Evolutionary conservation across 768 basidiomycete genomes (phyloP), one percentile per base, ranked within the genome.

Genomic region (Tephrocybe rancida): DNA sequence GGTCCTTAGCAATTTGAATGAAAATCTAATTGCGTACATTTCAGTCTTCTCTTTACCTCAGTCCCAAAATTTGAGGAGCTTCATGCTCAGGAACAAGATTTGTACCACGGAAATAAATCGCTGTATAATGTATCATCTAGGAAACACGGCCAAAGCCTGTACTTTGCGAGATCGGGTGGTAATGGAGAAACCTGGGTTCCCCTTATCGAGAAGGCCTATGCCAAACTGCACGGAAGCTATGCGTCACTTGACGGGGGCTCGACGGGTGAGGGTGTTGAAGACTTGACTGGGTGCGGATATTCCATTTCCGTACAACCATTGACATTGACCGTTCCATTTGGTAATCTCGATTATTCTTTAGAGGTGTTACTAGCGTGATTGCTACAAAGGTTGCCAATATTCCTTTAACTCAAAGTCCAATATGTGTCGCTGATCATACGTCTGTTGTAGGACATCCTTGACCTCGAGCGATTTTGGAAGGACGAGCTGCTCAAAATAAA

Each of bases 141-240:
- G 2, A 78, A 73, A 53, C 76, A 76, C 16, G 73, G 73, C 26
- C 78, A 81, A 51, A 67, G 67, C 1, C 65, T 84, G 30, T 76
- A 76, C 52, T 84, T 83, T 64, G 78, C 82, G 5, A 71, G 67
- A 42, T 78, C 77, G 5, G 73, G 69, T 2, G 71, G 72, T 4
- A 70, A 77, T 9, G 76, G 76, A 25, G 82, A 84, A 50, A 82
- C 80, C 0, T 84, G 82, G 82, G 79, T 83, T 0, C 77, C 82
- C 1, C 63, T 84, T 1, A 69, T 83, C 24, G 83, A 84, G 61
- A 85, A 85, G 58, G 82, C 82, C 3, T 84, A 77, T 49, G 83
- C 82, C 0, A 84, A 84, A 57, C 61, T 82, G 2, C 80, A 84
- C 56, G 82, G 76, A 1, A 77, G 78, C 50, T 83, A 80, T 62